These are phyloP conservation scores for Nannochloris sp. DNA, from an alignment of 139 green algal genomes.

Conservation along the genomic window DNA sequence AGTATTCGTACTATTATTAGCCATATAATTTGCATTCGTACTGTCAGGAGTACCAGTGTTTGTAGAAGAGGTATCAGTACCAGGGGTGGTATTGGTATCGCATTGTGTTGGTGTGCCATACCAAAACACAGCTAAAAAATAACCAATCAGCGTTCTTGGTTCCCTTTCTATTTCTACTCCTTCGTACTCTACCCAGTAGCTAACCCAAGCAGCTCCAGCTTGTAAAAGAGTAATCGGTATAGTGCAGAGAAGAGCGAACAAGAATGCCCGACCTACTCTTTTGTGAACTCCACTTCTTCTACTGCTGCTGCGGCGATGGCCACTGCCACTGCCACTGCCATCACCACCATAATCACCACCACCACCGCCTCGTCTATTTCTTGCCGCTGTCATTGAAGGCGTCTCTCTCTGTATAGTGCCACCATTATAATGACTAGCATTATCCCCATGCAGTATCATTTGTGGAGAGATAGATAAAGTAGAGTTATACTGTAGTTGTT, in stretches of 20 bases:
- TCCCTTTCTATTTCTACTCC: background rate
- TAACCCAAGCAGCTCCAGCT: conserved; percentile 20
- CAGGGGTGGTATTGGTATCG: background rate
- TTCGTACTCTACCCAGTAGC: background rate
- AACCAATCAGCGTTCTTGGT: conserved; percentile 16
- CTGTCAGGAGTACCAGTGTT: no score
- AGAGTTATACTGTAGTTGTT: background rate
- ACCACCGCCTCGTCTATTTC: background rate
- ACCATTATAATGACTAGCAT: background rate
- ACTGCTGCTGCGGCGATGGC: no score
- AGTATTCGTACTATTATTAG: no score
- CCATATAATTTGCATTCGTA: no score
- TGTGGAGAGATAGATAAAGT: background rate
- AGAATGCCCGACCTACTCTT: background rate
- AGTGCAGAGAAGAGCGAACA: background rate
- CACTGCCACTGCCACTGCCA: background rate
- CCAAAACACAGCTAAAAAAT: conserved; percentile 28
- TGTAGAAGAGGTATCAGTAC: no score
- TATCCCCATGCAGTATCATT: no score
- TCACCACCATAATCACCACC: background rate
- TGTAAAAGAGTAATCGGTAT: conserved; percentile 4
- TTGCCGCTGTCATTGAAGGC: background rate
- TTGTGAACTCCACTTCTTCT: no score
- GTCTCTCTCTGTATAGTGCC: background rate
- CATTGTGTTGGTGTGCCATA: conserved; percentile 13